Percentiles rank a stretch among this genome's conserved stretches.
Conservation (phyloP, 768 basidiomycete species). For the Lactarius sanguifluus region DNA sequence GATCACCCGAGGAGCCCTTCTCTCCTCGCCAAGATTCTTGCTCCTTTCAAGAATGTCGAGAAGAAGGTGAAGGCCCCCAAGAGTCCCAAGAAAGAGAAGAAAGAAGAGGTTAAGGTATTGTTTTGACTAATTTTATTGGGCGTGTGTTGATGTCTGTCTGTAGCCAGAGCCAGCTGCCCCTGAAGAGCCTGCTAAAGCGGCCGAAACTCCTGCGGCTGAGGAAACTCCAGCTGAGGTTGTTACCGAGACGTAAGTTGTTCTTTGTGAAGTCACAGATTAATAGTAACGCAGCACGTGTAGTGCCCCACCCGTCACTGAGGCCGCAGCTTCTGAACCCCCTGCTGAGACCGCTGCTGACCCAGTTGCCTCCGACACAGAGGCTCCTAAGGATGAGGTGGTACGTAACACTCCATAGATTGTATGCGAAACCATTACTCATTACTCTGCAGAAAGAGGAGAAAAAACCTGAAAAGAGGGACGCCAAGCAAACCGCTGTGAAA, state of each 20-base stretch:
- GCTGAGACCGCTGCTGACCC: conserved; percentile 37
- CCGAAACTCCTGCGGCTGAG: conserved; percentile 61
- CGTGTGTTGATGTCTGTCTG: not conserved
- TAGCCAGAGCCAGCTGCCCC: conserved; percentile 38
- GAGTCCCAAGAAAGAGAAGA: conserved; percentile 73
- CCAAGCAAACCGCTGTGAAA: conserved; percentile 46
- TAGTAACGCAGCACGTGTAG: not conserved
- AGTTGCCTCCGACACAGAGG: conserved; percentile 41
- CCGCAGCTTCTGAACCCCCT: conserved; percentile 18
- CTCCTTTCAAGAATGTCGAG: conserved; percentile 60
- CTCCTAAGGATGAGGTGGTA: conserved; percentile 66
- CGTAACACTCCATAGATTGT: not conserved
- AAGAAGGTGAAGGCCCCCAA: conserved; percentile 54
- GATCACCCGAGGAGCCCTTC: conserved; percentile 79
- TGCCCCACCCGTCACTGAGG: conserved; percentile 36
- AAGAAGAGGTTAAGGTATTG: conserved; percentile 62
- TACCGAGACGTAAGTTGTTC: conserved; percentile 64
- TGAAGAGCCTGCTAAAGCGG: conserved; percentile 41
- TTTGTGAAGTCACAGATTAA: not conserved
- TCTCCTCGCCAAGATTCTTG: conserved; percentile 74
- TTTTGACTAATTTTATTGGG: not conserved
- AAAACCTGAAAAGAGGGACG: conserved; percentile 48
- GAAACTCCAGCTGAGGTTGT: conserved; percentile 44
- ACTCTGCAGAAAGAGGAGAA: conserved; percentile 45
- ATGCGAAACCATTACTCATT: not conserved